Evolutionary conservation across 176 grass and related monocot genomes (phyloP), one percentile per base, ranked within the genome.

Genomic region (Chloris gayana): DNA sequence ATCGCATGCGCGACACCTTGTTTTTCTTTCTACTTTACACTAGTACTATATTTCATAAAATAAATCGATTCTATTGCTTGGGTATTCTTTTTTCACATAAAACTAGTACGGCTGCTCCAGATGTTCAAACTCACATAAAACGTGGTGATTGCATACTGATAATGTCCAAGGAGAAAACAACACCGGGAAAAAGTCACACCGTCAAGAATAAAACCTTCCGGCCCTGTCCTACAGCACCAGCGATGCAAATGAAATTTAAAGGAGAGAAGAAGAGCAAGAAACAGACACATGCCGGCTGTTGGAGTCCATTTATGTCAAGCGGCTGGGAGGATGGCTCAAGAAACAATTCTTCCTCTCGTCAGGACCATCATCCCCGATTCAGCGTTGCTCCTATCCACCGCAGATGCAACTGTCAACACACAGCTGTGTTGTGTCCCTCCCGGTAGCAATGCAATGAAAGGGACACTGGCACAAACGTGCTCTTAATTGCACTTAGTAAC

Each of bases 371-470:
- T 37, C 58, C 11, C 42, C 42, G 11, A 45, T 45, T 45, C 42
- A 8, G 6, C 10, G 42, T 12, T 45, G 9, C 10, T 49, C 9
- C 46, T 21, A 38, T 63, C 59, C 59, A 30, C 81, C 82, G 51
- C 81, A 75, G 11, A 18, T 12, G 82, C 63, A 38, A 46, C 75
- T 84, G 27, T 77, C 73, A 77, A 19, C 53, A 6, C 39, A 54
- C 65, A 77, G 45, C 73, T 51, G 49, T 82, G 39, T 59, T 35
- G 42, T n/a, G 68, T 47, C 44, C 69, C 57, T 21, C 29, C 42
- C 19, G 39, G 31, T 49, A 22, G 54, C 53, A 47, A 57, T 8
- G 73, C 50, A 14, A 14, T 11, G 37, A 44, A 68, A 11, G 24
- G 3, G 56, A 49, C 31, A 34, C 22, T 14, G 42, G 9, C 14